Percentiles rank a stretch among this genome's conserved stretches.
These are phyloP conservation scores for Coemansia erecta DNA, from an alignment of 192 early-diverging fungal species.

Conservation along the genomic window DNA sequence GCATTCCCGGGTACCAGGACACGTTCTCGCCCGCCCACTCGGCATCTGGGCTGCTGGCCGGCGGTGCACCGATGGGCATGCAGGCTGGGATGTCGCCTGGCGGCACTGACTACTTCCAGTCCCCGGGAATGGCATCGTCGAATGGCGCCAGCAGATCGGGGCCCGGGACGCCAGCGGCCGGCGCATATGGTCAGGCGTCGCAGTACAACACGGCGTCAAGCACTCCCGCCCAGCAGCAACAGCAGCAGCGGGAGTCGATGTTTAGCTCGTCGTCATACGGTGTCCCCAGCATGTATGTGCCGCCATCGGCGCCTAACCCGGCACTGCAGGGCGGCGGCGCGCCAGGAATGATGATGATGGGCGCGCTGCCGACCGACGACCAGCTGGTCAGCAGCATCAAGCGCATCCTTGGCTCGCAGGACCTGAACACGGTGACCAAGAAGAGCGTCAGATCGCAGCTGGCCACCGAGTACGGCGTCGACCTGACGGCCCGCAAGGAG, in stretches of 20 bases:
- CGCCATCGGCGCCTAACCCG: conserved; percentile 6
- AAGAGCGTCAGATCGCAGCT: conserved; percentile 77
- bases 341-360: conserved; percentile 43
- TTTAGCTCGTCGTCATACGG: conserved; percentile 21
- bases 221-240: conserved; percentile 7
- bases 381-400: conserved; percentile 68
- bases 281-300: conserved; percentile 19
- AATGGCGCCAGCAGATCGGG: background rate
- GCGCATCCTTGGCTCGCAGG: conserved; percentile 63
- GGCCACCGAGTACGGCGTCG: conserved; percentile 61
- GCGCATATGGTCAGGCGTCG: background rate
- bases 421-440: conserved; percentile 76
- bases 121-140: conserved; percentile 1
- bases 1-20: conserved; percentile 12
- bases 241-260: conserved; percentile 35
- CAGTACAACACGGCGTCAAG: conserved; percentile 2
- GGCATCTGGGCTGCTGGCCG: conserved; percentile 1
- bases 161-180: background rate
- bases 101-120: conserved; percentile 14
- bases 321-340: conserved; percentile 26
- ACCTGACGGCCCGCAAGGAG: conserved; percentile 63
- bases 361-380: conserved; percentile 61
- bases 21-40: background rate
- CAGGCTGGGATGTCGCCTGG: conserved; percentile 6
- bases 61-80: conserved; percentile 4